A percentile compares a stretch with the other conserved stretches of the same genome.
phyloP scores from a whole-genome alignment of 2,329 filamentous ascomycete genomes.

The Neoscytalidium dimidiatum region DNA sequence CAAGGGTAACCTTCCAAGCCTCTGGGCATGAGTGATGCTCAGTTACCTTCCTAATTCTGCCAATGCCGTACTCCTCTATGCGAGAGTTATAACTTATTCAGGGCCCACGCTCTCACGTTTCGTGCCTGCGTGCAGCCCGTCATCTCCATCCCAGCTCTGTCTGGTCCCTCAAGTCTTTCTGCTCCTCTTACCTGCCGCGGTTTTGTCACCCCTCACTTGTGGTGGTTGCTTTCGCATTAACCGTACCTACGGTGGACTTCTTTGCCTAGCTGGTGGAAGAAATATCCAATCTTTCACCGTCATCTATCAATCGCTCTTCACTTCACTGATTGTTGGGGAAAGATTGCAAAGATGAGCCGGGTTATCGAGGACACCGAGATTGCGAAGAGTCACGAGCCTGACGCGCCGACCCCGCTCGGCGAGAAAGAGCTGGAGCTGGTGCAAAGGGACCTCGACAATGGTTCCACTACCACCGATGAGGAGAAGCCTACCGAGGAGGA shows the following conservation, averaged over 20 bases:
- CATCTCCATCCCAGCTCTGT: neutral
- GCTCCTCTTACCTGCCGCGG: neutral
- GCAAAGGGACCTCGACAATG: constrained; percentile 26
- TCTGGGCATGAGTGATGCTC: neutral
- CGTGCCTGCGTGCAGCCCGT: neutral
- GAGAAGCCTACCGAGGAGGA: constrained; percentile 63
- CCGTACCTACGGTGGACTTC: neutral
- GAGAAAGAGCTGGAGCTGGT: constrained; percentile 36
- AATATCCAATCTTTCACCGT: neutral
- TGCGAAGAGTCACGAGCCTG: constrained; percentile 38
- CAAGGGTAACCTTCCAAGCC: constrained; percentile 1
- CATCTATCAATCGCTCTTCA: neutral
- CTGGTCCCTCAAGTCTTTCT: neutral
- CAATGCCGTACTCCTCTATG: neutral
- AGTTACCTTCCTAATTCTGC: constrained; percentile 4
- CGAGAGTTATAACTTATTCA: neutral
- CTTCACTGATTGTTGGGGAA: neutral
- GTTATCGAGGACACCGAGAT: constrained; percentile 26
- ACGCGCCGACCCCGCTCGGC: constrained; percentile 33
- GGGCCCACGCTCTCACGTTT: neutral
- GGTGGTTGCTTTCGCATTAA: neutral
- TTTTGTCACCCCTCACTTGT: neutral
- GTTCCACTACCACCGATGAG: constrained; percentile 27
- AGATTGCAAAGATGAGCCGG: constrained; percentile 1
- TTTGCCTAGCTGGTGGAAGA: neutral